Evolutionary conservation across 2,329 filamentous ascomycete species (phyloP), one percentile per base, ranked within the genome.

Genomic region (Trematosphaeria pertusa): DNA sequence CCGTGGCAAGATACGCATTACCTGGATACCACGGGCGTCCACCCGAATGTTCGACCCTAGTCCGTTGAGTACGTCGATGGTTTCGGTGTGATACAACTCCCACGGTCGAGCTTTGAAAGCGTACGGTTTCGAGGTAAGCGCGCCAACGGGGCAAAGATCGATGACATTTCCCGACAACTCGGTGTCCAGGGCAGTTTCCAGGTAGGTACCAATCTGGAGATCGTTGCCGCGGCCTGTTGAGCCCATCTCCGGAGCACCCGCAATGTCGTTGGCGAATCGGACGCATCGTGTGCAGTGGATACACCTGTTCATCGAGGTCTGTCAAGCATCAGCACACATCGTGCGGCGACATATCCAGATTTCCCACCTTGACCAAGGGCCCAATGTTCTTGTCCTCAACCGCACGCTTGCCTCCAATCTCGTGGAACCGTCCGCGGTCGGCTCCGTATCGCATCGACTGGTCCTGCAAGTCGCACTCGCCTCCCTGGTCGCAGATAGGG

Each of bases 381-480:
- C 94, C 94, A 67, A 99, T 97, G 75, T 99, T 97, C 84, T 99
- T 99, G 77, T 99, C 94, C 79, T 99, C 94, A 30, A 97, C 92
- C 19, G 91, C 94, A 80, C 94, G 89, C 84, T 99, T 99, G 76
- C 94, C 94, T 45, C 84, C 87, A 68, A 95, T 77, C 76, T 99
- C 94, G 78, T 99, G 94, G 79, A 99, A 99, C 65, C 94, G 88
- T 53, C 94, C 94, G 71, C 94, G 85, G 77, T 99, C 94, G 56
- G 88, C 89, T 67, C 94, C 94, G 73, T 99, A 99, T 75, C 94
- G 85, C 93, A 99, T 97, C 45, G 93, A 97, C 81, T 99, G 94
- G 74, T 99, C 94, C 78, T 99, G 94, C 52, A 99, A 85, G 81
- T 99, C 94, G 76, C 94, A 99, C 76, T 99, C 94, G 71, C 94